Evolutionary conservation across 768 basidiomycete species (phyloP), one percentile per base, ranked within the genome.

Genomic region (Botryobasidium botryosum): DNA sequence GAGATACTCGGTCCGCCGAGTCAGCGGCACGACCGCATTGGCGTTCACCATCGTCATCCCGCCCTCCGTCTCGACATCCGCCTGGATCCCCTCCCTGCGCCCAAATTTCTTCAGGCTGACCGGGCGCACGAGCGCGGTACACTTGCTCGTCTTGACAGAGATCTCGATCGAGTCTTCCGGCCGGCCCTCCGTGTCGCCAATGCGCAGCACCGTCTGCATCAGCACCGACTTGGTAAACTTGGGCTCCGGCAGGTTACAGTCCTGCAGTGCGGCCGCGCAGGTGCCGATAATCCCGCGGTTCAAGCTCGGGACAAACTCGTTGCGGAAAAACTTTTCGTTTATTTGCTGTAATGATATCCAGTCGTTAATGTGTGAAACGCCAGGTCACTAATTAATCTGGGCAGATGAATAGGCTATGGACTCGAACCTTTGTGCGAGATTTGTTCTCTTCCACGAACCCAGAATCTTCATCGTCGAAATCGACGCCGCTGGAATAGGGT

Each of bases 101-200:
- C 60, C 70, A 57, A 77, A 81, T 56, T 82, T 85, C 62, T 88
- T 91, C 74, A 81, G 79, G 26, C 74, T 60, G 43, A 80, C 78
- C 0, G 86, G 77, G 27, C 74, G 65, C 3, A 72, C 69, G 18
- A 73, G 54, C 21, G 79, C 72, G 0, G 86, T 90, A 43, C 77
- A 79, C 62, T 96, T 96, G 51, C 74, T 78, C 18, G 75, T 68
- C 54, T 79, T 79, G 50, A 96, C 68, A 7, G 63, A 59, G 45
- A 96, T 69, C 53, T 77, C 75, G 29, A 94, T 61, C 1, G 83
- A 76, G 53, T 86, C 76, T n/a, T 75, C 75, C 4, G 71, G 61
- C 23, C 71, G 66, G 0, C 67, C 64, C 4, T 78, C 75, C 6
- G 71, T 62, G 51, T 90, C 84, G 1, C 92, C 92, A 18, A 99